Evolutionary conservation across 768 basidiomycete species (phyloP).

Genomic region (Tubosaeta brunneosetosa): DNA sequence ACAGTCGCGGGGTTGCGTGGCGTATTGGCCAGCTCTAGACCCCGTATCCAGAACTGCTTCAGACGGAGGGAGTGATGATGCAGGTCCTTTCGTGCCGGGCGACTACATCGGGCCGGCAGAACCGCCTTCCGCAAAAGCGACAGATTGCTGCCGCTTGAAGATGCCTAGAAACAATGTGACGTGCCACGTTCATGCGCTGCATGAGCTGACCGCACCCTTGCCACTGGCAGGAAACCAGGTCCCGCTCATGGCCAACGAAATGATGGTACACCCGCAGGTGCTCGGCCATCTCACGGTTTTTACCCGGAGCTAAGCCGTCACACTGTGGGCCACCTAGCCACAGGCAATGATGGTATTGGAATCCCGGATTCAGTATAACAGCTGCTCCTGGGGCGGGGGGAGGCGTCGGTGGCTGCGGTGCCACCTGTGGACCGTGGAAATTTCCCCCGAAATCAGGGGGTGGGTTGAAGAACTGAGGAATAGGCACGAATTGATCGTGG

Average conservation of each 20-base stretch:
- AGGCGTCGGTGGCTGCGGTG: conserved; percentile 14
- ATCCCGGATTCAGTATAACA: background rate
- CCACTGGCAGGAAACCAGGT: conserved; percentile 23
- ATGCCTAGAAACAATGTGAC: conserved; percentile 27
- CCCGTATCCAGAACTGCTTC: background rate
- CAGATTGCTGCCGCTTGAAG: conserved; percentile 22
- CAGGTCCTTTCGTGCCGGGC: conserved; percentile 25
- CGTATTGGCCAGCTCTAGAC: background rate
- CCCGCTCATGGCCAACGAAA: conserved; percentile 27
- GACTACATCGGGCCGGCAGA: conserved; percentile 27
- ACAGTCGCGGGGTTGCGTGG: background rate
- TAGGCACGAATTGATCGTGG: background rate
- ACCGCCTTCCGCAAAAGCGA: conserved; percentile 19
- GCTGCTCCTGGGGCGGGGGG: conserved; percentile 8
- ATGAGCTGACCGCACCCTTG: conserved; percentile 17
- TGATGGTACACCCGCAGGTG: conserved; percentile 18
- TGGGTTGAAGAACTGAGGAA: background rate
- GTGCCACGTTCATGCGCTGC: conserved; percentile 29
- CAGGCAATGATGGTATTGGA: conserved; percentile 13
- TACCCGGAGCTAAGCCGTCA: conserved; percentile 23
- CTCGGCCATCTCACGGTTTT: conserved; percentile 29
- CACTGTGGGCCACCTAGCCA: conserved; percentile 24
- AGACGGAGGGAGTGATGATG: background rate
- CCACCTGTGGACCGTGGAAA: background rate
- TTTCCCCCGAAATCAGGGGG: background rate